Percentiles rank a stretch among this genome's conserved stretches.
phyloP scores from a whole-genome alignment of 2,329 filamentous ascomycete species.

The Monosporascus sp. region DNA sequence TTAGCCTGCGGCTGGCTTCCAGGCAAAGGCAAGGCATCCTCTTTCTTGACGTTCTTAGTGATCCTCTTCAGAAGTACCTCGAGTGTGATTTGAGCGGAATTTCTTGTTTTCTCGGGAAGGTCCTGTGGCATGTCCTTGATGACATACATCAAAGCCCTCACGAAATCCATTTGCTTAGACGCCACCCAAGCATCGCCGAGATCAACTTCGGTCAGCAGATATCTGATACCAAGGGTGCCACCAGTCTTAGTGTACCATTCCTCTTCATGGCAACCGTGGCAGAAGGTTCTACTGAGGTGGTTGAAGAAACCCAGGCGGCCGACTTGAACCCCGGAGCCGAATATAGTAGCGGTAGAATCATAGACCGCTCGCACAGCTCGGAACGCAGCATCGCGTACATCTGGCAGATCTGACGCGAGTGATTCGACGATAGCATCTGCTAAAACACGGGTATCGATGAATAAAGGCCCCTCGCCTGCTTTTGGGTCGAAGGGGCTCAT shows the following conservation, averaged over 20 bases:
- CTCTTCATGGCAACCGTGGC: slow-evolving; percentile 92
- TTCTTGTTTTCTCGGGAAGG: slow-evolving; percentile 81
- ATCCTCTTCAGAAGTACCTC: slow-evolving; percentile 74
- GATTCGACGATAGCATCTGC: slow-evolving; percentile 88
- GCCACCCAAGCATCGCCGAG: slow-evolving; percentile 80
- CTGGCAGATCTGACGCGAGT: slow-evolving; percentile 75
- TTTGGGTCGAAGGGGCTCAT: slow-evolving; percentile 77
- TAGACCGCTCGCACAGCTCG: slow-evolving; percentile 73
- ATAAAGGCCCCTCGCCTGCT: slow-evolving; percentile 80
- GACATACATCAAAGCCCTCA: slow-evolving; percentile 89
- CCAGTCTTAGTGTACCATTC: slow-evolving; percentile 99
- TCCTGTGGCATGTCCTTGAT: slow-evolving; percentile 98
- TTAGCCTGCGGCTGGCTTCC: slow-evolving; percentile 41
- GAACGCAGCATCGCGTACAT: slow-evolving; percentile 79
- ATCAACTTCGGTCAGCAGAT: slow-evolving; percentile 78
- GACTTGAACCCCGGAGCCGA: slow-evolving; percentile 67
- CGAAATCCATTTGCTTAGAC: slow-evolving; percentile 79
- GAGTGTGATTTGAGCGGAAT: slow-evolving; percentile 77
- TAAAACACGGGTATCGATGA: slow-evolving; percentile 79
- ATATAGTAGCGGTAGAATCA: slow-evolving; percentile 69
- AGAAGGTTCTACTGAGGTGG: slow-evolving; percentile 77
- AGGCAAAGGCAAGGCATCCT: slow-evolving; percentile 54
- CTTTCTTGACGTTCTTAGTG: slow-evolving; percentile 73
- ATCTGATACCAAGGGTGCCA: slow-evolving; percentile 83
- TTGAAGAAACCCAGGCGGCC: slow-evolving; percentile 79